Conservation (phyloP, 2,329 filamentous ascomycete genomes). For the Paramyrothecium roridum region DNA sequence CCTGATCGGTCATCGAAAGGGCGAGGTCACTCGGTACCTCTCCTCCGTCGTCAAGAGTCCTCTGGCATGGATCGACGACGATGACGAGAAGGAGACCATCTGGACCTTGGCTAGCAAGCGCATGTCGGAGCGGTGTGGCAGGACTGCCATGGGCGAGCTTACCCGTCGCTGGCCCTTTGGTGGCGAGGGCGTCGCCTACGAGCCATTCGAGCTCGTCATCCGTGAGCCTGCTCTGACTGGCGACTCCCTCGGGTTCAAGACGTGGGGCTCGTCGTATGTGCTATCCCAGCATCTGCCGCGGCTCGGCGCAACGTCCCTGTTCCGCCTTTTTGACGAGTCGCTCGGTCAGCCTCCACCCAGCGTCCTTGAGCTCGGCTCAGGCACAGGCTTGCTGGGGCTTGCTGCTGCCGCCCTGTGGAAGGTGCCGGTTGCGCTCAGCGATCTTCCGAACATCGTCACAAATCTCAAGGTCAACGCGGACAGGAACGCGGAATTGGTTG, state of each 20-base stretch:
- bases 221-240: slow-evolving; percentile 85
- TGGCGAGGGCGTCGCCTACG: slow-evolving; percentile 18
- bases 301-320: slow-evolving; percentile 41
- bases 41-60: slow-evolving; percentile 65
- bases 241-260: slow-evolving; percentile 89
- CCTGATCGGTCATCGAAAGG: slow-evolving; percentile 36
- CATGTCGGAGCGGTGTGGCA: slow-evolving; percentile 81
- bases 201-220: slow-evolving; percentile 63
- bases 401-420: slow-evolving; percentile 73
- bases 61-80: slow-evolving; percentile 65
- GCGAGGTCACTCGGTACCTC: slow-evolving; percentile 62
- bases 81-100: slow-evolving; percentile 63
- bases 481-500: slow-evolving; percentile 57
- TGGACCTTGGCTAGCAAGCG: slow-evolving; percentile 79
- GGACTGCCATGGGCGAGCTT: slow-evolving; percentile 58
- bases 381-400: slow-evolving; percentile 87
- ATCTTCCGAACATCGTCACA: slow-evolving; percentile 77
- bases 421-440: slow-evolving; percentile 70
- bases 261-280: slow-evolving; percentile 89
- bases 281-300: slow-evolving; percentile 68
- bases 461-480: slow-evolving; percentile 76
- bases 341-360: slow-evolving; percentile 24
- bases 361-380: slow-evolving; percentile 79
- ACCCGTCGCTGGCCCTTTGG: slow-evolving; percentile 52
- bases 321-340: slow-evolving; percentile 38